phyloP scores from a whole-genome alignment of 2,329 filamentous ascomycete genomes.

The Aspergillus jensenii region DNA sequence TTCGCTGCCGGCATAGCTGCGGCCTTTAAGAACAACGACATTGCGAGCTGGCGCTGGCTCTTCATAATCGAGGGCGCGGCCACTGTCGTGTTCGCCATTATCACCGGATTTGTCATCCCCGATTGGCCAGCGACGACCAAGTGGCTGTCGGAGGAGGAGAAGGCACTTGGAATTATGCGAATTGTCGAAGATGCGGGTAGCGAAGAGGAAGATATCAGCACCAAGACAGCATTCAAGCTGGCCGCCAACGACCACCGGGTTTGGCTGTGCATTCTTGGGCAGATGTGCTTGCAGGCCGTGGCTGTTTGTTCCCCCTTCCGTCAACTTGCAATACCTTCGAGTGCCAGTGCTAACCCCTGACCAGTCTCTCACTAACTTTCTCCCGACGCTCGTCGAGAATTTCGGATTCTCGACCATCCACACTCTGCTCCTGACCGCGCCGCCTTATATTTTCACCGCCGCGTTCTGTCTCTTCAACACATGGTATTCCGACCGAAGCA shows the following conservation, averaged over 20 bases:
- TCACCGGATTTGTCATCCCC: slow-evolving; percentile 51
- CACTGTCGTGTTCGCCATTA: slow-evolving; percentile 48
- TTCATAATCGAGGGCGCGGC: slow-evolving; percentile 52
- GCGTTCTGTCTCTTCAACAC: not conserved
- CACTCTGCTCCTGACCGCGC: not conserved
- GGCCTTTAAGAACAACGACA: slow-evolving; percentile 1
- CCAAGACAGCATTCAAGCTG: not conserved
- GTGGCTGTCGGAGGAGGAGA: slow-evolving; percentile 50
- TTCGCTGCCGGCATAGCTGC: slow-evolving; percentile 43
- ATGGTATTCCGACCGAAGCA: not conserved
- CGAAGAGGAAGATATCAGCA: not conserved
- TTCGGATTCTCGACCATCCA: not conserved
- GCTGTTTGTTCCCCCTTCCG: not conserved
- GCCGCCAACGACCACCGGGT: not conserved
- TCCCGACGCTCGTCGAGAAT: not conserved
- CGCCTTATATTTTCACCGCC: not conserved
- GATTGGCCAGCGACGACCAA: slow-evolving; percentile 47
- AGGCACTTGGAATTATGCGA: slow-evolving; percentile 24
- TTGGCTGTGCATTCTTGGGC: not conserved
- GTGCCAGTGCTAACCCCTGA: not conserved
- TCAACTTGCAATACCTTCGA: not conserved
- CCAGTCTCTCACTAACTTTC: not conserved
- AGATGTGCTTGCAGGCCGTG: not conserved
- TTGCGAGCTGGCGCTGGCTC: slow-evolving; percentile 46
- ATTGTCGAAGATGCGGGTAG: not conserved